Evolutionary conservation across 495 filamentous ascomycete species (phyloP), one percentile per base, ranked within the genome.

Genomic region (Ramalina peruviana): DNA sequence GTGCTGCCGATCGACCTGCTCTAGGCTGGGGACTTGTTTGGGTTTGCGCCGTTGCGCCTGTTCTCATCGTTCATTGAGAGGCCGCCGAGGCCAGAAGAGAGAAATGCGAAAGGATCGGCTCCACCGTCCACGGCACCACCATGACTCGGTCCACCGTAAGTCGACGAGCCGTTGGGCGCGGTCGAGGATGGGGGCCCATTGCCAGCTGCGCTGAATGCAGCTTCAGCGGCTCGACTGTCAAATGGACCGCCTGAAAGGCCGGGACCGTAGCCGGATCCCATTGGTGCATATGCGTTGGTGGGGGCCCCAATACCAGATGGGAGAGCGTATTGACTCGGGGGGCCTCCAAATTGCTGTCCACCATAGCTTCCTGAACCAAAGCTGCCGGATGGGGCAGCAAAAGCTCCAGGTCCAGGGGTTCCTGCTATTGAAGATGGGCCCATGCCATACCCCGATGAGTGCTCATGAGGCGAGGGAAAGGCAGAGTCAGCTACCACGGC

Each of bases 401-500:
- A 93, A 0, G 86, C 83, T 15, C 81, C 88, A 38, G 86, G 82
- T 10, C 85, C 88, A 19, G 89, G 86, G 21, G 84, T 88, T 46
- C 85, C 86, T 20, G 79, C 77, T 74, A 93, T 90, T 11, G 88
- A 89, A 47, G 78, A 81, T 36, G 85, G 85, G 26, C 74, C 75
- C 70, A 80, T 79, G 51, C 80, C 77, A 60, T 90, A 96, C 53
- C 75, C 76, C 13, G 85, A 83, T 4, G 86, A 83, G 17, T 82
- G 72, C 45, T 95, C 88, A 80, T 95, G 87, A 6, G 89, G 83
- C 7, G 86, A 90, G 15, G 88, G 82, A 70, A 89, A 96, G 16
- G 85, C 86, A 21, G 88, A 86, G 60, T 96, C 92, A 25, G 89
- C 89, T 48, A 96, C 88, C 15, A 97, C 84, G 23, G 89, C 88